A percentile compares a stretch with the other conserved stretches of the same genome.
These are phyloP conservation scores for Saturnispora besseyi DNA, from an alignment of 805 yeast genomes.

Conservation along the genomic window DNA sequence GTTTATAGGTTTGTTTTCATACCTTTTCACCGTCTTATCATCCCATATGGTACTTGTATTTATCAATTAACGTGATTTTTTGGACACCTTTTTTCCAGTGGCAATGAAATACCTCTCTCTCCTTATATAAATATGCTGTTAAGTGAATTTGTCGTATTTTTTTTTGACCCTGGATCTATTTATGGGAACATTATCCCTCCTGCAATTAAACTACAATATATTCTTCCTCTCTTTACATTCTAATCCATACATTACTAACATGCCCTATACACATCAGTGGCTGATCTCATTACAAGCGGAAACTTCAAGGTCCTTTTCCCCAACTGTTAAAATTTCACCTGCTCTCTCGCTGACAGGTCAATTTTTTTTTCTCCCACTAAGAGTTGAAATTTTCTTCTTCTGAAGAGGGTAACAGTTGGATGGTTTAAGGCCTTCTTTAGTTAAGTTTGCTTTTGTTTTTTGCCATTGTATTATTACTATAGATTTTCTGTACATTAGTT, in stretches of 20 bases:
- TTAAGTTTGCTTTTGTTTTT: not conserved
- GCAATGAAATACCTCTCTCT: not conserved
- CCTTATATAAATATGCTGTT: not conserved
- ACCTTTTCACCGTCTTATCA: not conserved
- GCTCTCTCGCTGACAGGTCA: conserved; percentile 3
- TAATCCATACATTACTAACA: not conserved
- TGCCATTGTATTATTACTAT: not conserved
- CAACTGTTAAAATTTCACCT: conserved; percentile 1
- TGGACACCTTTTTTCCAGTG: not conserved
- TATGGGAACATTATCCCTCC: not conserved
- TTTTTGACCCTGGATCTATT: not conserved
- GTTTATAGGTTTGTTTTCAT: not conserved
- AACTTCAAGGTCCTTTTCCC: not conserved
- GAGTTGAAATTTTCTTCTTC: not conserved
- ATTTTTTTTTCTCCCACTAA: not conserved
- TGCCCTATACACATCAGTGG: not conserved
- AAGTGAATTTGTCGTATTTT: not conserved
- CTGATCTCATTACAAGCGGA: not conserved
- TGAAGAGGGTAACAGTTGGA: not conserved
- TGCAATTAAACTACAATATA: not conserved
- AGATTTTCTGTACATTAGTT: not conserved
- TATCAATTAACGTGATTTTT: not conserved
- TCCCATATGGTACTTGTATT: too few relatives aligned
- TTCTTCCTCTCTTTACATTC: too few relatives aligned
- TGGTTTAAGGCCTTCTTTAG: not conserved